Evolutionary conservation across 2,329 filamentous ascomycete genomes (phyloP).

Genomic region (Xylariales sp.): DNA sequence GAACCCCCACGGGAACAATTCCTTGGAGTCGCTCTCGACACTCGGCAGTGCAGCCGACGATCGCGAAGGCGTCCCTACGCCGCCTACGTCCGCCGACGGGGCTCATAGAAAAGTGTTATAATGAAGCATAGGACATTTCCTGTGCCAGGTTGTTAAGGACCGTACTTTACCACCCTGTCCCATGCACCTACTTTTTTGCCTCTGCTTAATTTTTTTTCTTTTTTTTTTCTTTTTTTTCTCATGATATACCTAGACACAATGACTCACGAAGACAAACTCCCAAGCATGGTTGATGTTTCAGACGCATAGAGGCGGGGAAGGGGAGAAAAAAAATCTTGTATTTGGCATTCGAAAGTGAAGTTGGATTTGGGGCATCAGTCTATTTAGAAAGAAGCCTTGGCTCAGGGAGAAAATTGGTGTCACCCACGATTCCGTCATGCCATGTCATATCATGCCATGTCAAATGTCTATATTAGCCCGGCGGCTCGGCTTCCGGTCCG

Average conservation of each 20-base stretch:
- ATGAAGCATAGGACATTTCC: not conserved
- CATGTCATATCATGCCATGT: not conserved
- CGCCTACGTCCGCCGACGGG: constrained; percentile 34
- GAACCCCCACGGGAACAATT: constrained; percentile 41
- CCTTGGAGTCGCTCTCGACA: constrained; percentile 48
- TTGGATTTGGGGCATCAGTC: not conserved
- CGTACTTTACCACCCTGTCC: not conserved
- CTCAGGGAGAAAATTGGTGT: not conserved
- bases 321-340: not conserved
- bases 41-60: constrained; percentile 46
- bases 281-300: constrained; percentile 2
- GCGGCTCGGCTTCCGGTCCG: not conserved
- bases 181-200: not conserved
- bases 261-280: constrained; percentile 9
- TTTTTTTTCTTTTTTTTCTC: not conserved
- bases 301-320: constrained; percentile 8
- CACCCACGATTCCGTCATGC: not conserved
- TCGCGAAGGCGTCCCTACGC: constrained; percentile 35
- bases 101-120: constrained; percentile 11
- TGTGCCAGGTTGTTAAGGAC: not conserved
- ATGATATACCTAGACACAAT: constrained; percentile 17
- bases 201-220: too few species aligned
- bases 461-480: not conserved
- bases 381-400: not conserved
- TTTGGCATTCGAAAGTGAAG: not conserved